Percentiles rank a stretch among this genome's conserved stretches.
These are phyloP conservation scores for Alternaria postmessia DNA, from an alignment of 2,329 filamentous ascomycete genomes.

Conservation along the genomic window DNA sequence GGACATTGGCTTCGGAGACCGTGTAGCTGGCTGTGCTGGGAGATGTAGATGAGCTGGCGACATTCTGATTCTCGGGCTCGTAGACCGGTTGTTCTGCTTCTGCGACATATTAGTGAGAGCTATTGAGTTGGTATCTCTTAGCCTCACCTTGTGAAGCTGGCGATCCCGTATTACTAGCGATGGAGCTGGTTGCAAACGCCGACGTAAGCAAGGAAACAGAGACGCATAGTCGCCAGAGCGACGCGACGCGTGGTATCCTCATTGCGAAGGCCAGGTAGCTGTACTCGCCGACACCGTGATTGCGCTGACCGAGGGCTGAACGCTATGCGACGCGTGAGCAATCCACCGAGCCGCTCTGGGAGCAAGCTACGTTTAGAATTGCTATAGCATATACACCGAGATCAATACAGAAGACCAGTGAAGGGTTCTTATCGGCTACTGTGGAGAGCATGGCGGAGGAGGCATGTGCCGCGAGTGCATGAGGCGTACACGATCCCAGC, in stretches of 20 bases:
- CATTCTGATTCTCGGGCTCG: constrained; percentile 24
- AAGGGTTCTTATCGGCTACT: constrained; percentile 6
- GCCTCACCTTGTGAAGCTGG: constrained; percentile 17
- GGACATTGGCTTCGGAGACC: constrained; percentile 23
- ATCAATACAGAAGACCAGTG: constrained; percentile 9
- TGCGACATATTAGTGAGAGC: constrained; percentile 14
- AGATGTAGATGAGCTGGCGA: constrained; percentile 5
- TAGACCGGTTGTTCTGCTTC: constrained; percentile 16
- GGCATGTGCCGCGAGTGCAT: constrained; percentile 23
- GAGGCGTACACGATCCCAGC: constrained; percentile 22
- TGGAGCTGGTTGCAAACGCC: constrained; percentile 13
- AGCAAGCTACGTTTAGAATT: constrained; percentile 20
- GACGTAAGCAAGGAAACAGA: constrained; percentile 11
- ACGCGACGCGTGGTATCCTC: constrained; percentile 10
- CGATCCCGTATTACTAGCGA: constrained; percentile 6
- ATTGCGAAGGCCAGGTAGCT: neutral
- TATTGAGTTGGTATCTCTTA: neutral
- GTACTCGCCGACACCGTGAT: neutral
- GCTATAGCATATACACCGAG: constrained; percentile 12
- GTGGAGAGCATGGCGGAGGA: constrained; percentile 16
- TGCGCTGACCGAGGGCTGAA: neutral
- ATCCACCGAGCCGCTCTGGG: constrained; percentile 13
- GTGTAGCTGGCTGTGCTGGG: constrained; percentile 1
- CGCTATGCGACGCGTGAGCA: constrained; percentile 2
- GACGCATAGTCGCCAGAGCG: constrained; percentile 7